These are phyloP conservation scores for Pseudocercospora fijiensis DNA, from an alignment of 2,329 filamentous ascomycete species.

Conservation along the genomic window DNA sequence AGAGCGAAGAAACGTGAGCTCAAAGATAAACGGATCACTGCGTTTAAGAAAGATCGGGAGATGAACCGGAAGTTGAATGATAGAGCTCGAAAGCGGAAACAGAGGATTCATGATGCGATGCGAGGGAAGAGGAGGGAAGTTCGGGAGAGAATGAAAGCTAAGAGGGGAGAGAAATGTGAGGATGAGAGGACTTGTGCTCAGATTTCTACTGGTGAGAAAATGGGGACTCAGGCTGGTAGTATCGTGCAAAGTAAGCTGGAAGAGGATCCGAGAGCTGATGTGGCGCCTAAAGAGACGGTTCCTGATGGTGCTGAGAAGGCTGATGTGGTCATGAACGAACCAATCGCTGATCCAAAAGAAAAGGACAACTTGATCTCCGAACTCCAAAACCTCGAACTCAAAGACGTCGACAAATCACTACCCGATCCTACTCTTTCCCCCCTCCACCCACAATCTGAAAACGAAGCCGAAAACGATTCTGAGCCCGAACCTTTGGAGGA, in stretches of 20 bases:
- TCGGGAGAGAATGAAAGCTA: conserved; percentile 11
- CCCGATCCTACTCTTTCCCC: conserved; percentile 6
- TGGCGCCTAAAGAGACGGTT: background rate
- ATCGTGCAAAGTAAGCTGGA: background rate
- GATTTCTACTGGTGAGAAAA: conserved; percentile 1
- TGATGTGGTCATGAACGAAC: background rate
- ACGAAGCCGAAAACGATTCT: conserved; percentile 24
- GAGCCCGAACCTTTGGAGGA: conserved; percentile 27
- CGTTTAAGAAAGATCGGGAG: conserved; percentile 43
- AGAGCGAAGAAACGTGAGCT: conserved; percentile 41
- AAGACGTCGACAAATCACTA: background rate
- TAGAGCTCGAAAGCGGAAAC: conserved; percentile 28
- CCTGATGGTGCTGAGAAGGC: background rate
- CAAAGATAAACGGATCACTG: conserved; percentile 38
- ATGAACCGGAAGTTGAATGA: conserved; percentile 42
- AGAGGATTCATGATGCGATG: conserved; percentile 31
- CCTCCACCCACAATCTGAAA: conserved; percentile 3
- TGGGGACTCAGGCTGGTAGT: background rate
- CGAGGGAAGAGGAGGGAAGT: conserved; percentile 28
- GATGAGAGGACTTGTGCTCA: conserved; percentile 7
- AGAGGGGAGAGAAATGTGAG: conserved; percentile 1
- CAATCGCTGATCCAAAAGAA: background rate
- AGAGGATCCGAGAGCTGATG: background rate
- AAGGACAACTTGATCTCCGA: conserved; percentile 5
- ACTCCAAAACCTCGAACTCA: conserved; percentile 4